Evolutionary conservation across 345 rosid species (phyloP).

Genomic region (Dipteronia sinensis): DNA sequence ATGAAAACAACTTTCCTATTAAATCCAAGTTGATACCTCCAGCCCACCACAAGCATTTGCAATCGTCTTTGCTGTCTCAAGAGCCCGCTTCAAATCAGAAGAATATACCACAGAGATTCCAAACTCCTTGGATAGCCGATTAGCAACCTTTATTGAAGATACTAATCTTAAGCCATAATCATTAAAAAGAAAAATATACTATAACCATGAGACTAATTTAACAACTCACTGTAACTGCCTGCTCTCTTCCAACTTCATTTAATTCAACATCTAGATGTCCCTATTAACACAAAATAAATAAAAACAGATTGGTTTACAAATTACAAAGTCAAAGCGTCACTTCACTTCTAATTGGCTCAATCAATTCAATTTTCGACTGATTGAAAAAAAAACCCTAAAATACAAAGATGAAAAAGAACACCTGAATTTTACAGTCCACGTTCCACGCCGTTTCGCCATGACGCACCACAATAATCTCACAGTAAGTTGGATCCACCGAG

Average conservation of each 20-base stretch:
- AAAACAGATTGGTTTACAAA: background rate
- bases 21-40: slow-evolving; percentile 40
- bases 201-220: background rate
- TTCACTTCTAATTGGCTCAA: background rate
- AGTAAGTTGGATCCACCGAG: slow-evolving; percentile 28
- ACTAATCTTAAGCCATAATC: slow-evolving; percentile 7
- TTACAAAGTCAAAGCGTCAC: background rate
- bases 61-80: slow-evolving; percentile 72
- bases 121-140: slow-evolving; percentile 59
- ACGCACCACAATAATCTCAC: slow-evolving; percentile 77
- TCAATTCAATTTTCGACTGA: background rate
- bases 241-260: slow-evolving; percentile 76
- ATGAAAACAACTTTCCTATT: background rate
- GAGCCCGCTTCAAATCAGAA: slow-evolving; percentile 87
- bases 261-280: slow-evolving; percentile 84
- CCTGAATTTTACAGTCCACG: slow-evolving; percentile 72
- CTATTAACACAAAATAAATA: slow-evolving; percentile 31
- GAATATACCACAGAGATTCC: slow-evolving; percentile 66
- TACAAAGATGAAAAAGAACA: slow-evolving; percentile 1
- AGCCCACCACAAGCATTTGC: slow-evolving; percentile 62
- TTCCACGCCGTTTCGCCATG: slow-evolving; percentile 92
- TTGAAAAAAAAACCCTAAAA: background rate
- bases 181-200: background rate
- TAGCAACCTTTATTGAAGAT: slow-evolving; percentile 54
- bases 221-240: slow-evolving; percentile 59